Base-by-base conservation (phyloP, 2,329 filamentous ascomycete species). In the Alternaria angustiovoidea region DNA sequence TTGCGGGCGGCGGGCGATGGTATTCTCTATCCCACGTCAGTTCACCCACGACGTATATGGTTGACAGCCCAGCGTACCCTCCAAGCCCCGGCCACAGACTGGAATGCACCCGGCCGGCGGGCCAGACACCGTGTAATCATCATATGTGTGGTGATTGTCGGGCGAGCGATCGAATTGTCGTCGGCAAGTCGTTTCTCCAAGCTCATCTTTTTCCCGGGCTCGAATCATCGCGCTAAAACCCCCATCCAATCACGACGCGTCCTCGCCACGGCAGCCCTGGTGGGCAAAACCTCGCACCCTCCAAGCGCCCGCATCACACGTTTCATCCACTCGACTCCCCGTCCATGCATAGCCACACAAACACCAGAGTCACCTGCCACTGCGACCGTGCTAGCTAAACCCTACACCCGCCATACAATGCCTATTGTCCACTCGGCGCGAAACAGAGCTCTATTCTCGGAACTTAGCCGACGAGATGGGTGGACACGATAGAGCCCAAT, bases 41-140 rank as follows among this genome's bases (percentile, higher is more conserved):
- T 69, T 42, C 61, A 51, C 48, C 57, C 62, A 51, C 39, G 61
- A 52, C 46, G 53, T 48, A 47, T 41, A n/a, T 11, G 34, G 43
- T 39, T 28, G 42, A 41, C 49, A 57, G 36, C 54, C 47, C 46
- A 22, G 65, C 69, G 63, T 68, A 74, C 69, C 53, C 64, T 65
- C 61, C 67, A 59, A 42, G 66, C 70, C 38, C 66, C 51, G 36
- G 67, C 63, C 38, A 69, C 51, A 44, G 67, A 63, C 61, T 59
- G 71, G 42, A 75, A 38, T 57, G 64, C 67, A 43, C 56, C 57
- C 56, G 70, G 70, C 70, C 72, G 75, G 64, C 75, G 65, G 51
- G 67, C 65, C 54, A 78, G 52, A 51, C 69, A 70, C 63, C 70
- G 72, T 69, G 77, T 60, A 70, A 78, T 75, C 76, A 76, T 77